Evolutionary conservation across 495 filamentous ascomycete genomes (phyloP).

Genomic region (Melanomma pulvis-pyrius): DNA sequence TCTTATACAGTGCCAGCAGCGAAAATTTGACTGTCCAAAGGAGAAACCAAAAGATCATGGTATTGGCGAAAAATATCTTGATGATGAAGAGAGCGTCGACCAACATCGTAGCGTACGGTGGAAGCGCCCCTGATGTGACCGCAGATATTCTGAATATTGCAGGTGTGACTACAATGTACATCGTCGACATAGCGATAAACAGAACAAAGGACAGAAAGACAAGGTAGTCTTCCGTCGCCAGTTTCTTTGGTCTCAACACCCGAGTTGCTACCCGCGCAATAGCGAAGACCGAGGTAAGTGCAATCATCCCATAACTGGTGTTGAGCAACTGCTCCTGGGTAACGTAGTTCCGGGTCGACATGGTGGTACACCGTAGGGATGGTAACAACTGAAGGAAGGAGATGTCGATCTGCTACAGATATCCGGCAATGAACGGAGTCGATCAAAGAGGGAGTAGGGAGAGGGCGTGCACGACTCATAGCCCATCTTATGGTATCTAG

Average conservation of each 20-base stretch:
- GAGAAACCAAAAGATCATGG: constrained; percentile 50
- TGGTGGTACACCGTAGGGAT: constrained; percentile 6
- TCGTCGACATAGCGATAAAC: constrained; percentile 43
- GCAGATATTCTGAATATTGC: constrained; percentile 39
- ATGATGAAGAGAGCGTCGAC: constrained; percentile 41
- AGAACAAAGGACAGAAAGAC: constrained; percentile 41
- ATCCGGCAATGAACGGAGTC: background rate
- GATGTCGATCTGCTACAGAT: background rate
- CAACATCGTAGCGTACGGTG: constrained; percentile 36
- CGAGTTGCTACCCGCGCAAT: constrained; percentile 29
- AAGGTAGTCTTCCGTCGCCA: constrained; percentile 44
- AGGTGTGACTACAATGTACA: constrained; percentile 47
- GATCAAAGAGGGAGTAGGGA: background rate
- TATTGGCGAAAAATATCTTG: constrained; percentile 50
- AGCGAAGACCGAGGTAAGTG: constrained; percentile 39
- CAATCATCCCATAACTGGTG: constrained; percentile 42
- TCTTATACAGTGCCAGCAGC: constrained; percentile 51
- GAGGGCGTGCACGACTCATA: background rate
- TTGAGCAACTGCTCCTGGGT: constrained; percentile 2
- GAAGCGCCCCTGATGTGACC: constrained; percentile 19
- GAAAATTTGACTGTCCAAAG: constrained; percentile 55
- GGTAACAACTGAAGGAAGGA: background rate
- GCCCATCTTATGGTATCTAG: background rate
- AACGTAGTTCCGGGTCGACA: constrained; percentile 16
- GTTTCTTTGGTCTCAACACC: constrained; percentile 24